A percentile compares a stretch with the other conserved stretches of the same genome.
Conservation (phyloP, 2,329 filamentous ascomycete genomes). For the Teratosphaeria epicoccoides region DNA sequence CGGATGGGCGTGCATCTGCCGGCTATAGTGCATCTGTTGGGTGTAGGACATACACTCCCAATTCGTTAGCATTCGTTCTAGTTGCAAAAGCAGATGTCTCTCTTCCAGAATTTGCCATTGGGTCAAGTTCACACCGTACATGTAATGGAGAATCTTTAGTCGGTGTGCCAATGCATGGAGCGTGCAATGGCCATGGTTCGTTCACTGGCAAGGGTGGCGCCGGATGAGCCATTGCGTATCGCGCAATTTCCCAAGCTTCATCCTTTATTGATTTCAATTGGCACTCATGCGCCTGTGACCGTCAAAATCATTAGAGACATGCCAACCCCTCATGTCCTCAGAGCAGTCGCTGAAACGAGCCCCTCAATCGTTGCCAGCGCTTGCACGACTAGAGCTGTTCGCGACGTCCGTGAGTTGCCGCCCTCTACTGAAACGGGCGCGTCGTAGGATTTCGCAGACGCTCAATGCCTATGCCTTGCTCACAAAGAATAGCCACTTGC, state of each 20-base stretch:
- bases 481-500: background rate
- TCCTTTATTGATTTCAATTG: conserved; percentile 1
- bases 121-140: background rate
- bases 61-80: background rate
- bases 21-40: background rate
- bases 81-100: background rate
- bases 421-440: background rate
- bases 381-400: background rate
- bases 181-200: background rate
- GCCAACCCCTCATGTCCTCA: background rate
- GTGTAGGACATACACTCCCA: background rate
- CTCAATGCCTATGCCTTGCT: background rate
- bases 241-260: conserved; percentile 1
- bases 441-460: background rate
- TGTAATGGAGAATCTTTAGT: background rate
- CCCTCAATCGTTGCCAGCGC: background rate
- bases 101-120: background rate
- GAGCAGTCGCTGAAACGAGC: background rate
- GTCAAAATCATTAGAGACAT: background rate
- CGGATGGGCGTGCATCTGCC: background rate
- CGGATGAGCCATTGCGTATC: background rate
- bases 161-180: background rate
- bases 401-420: background rate
- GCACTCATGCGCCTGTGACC: background rate
- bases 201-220: background rate